Evolutionary conservation across 139 green algal genomes (phyloP).

Genomic region (Coelastrella sp.): DNA sequence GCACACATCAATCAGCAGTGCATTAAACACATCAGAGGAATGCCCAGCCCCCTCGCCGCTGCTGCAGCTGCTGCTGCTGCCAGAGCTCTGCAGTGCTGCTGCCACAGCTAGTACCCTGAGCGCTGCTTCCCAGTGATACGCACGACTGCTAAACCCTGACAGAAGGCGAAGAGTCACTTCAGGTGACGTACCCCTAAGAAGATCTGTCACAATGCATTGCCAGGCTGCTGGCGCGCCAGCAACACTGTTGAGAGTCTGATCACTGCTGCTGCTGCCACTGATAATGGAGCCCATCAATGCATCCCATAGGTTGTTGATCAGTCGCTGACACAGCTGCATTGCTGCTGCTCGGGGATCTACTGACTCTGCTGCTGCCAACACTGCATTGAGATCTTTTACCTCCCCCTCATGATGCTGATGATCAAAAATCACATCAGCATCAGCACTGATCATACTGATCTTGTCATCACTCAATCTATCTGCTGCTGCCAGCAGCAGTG

Average conservation of each 20-base stretch:
- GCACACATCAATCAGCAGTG: too few relatives aligned
- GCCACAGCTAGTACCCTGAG: conserved; percentile 29
- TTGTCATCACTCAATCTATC: not conserved
- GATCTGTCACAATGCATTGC: conserved; percentile 15
- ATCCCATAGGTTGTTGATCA: conserved; percentile 10
- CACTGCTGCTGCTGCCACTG: conserved; percentile 29
- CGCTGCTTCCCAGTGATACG: conserved; percentile 8
- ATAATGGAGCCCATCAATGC: not conserved
- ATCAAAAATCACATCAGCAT: not conserved
- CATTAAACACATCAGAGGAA: not conserved
- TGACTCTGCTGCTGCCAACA: conserved; percentile 12
- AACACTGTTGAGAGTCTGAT: not conserved
- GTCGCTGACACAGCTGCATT: conserved; percentile 16
- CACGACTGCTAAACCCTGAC: not conserved
- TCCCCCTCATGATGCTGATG: not conserved
- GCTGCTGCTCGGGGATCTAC: conserved; percentile 7
- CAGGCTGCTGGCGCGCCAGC: conserved; percentile 8
- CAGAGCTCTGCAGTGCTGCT: conserved; percentile 12
- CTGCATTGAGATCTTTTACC: not conserved
- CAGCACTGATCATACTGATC: not conserved
- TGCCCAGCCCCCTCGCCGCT: not conserved
- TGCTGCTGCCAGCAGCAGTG: conserved; percentile 3
- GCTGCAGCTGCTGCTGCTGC: not conserved
- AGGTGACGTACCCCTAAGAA: conserved; percentile 3
- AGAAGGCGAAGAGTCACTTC: not conserved